Evolutionary conservation across 192 early-diverging fungal species (phyloP).

Genomic region (Backusella mclennaniae): DNA sequence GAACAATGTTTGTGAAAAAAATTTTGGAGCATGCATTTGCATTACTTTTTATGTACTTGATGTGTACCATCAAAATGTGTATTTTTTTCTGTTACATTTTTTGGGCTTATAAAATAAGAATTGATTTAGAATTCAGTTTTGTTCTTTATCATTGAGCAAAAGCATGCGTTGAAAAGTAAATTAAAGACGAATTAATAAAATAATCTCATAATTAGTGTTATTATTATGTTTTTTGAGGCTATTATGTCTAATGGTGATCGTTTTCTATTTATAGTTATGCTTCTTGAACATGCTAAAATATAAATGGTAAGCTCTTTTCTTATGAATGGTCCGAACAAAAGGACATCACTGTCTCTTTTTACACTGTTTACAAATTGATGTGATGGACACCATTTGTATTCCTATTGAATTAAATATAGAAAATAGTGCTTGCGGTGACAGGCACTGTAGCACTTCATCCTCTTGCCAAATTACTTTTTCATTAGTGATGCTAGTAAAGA

Average conservation of each 20-base stretch:
- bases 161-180: neutral
- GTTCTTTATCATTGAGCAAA: neutral
- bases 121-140: neutral
- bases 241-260: neutral
- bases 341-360: neutral
- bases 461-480: neutral
- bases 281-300: neutral
- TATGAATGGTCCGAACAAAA: neutral
- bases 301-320: neutral
- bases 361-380: neutral
- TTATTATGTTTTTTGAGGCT: neutral
- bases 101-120: neutral
- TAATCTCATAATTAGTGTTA: neutral
- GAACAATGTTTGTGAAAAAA: neutral
- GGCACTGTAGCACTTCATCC: neutral
- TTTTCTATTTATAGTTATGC: conserved; percentile 1
- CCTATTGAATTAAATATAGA: neutral
- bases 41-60: neutral
- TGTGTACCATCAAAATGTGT: neutral
- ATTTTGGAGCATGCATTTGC: neutral
- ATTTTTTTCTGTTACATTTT: neutral
- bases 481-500: neutral
- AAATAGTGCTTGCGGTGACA: neutral
- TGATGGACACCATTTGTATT: neutral
- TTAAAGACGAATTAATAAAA: neutral